phyloP scores from a whole-genome alignment of 2,329 filamentous ascomycete species.

The Penicillium verrucosum region DNA sequence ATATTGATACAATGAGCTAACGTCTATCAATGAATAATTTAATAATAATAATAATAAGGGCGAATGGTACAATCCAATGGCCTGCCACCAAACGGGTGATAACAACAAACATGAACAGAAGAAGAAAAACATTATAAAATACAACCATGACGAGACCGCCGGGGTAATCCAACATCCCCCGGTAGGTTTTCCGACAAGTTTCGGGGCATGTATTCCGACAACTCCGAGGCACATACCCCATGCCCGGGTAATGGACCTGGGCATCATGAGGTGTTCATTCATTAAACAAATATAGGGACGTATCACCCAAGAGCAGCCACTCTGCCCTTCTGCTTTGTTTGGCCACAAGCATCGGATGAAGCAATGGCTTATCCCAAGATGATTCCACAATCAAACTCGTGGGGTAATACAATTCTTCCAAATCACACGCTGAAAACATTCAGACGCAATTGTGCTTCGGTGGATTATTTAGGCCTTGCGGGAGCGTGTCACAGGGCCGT shows the following conservation, averaged over 20 bases:
- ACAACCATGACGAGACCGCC: conserved; percentile 16
- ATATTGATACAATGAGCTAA: conserved; percentile 15
- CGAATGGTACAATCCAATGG: conserved; percentile 17
- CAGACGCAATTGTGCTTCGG: neutral
- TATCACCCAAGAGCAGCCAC: conserved; percentile 20
- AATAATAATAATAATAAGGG: conserved; percentile 15
- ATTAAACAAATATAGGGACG: conserved; percentile 26
- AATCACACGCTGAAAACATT: neutral
- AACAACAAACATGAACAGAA: conserved; percentile 30
- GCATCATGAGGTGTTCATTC: conserved; percentile 28
- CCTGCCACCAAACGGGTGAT: conserved; percentile 23
- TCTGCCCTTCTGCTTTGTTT: conserved; percentile 8
- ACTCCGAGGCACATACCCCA: conserved; percentile 19
- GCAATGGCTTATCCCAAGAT: conserved; percentile 1
- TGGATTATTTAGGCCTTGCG: conserved; percentile 43
- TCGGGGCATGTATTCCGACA: conserved; percentile 7
- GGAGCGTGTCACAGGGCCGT: conserved; percentile 46
- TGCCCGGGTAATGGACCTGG: conserved; percentile 19
- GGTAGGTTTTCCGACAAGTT: conserved; percentile 8
- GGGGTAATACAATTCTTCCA: neutral
- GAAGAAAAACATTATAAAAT: conserved; percentile 27
- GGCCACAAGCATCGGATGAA: neutral
- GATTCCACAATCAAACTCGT: neutral
- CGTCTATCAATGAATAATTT: conserved; percentile 19
- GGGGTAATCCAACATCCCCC: conserved; percentile 11